Evolutionary conservation across 2,329 filamentous ascomycete genomes (phyloP), one percentile per base, ranked within the genome.

Genomic region (Rugonectria rugulosa): DNA sequence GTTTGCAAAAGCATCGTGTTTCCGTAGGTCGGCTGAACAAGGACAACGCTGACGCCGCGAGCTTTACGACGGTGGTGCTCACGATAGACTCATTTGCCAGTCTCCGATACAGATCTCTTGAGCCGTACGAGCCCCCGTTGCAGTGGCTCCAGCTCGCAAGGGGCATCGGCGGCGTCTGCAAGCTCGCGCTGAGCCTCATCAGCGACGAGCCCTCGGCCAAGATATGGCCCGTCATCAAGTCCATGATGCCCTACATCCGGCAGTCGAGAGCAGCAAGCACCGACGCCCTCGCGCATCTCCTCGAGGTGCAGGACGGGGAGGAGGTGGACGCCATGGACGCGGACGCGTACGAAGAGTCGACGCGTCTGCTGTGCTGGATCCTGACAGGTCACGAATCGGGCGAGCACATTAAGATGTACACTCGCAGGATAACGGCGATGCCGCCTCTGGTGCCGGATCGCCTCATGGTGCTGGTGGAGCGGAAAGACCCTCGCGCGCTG

Each of bases 101-200:
- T 29, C 37, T 66, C 31, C 59, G 58, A 5, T 53, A 61, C 4
- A 60, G 62, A 1, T 37, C 46, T n/a, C 36, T 66, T n/a, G 31
- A 55, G 12, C 60, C 59, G 1, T 69, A 68, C 41, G 49, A 62
- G 12, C 59, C 67, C 2, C 67, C 66, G 8, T 48, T 57, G 17
- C 62, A 64, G 24, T 68, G 65, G 66, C 56, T 69, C 3, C 53
- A 64, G 9, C 53, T 67, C n/a, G 63, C 59, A 15, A 60, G 63
- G 12, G 61, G 60, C 23, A 60, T 67, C 24, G 58, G 57, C 9
- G 56, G 59, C 8, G 60, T 66, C 12, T 64, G 63, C 31, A 38
- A 56, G 17, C 42, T 49, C 1, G 54, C 59, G 1, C 32, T 58
- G 20, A 21, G 38, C 11, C 44, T 66, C 4, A 27, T 67, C 14